Conservation (phyloP, 2,329 filamentous ascomycete species). For the Scedosporium dehoogii region DNA sequence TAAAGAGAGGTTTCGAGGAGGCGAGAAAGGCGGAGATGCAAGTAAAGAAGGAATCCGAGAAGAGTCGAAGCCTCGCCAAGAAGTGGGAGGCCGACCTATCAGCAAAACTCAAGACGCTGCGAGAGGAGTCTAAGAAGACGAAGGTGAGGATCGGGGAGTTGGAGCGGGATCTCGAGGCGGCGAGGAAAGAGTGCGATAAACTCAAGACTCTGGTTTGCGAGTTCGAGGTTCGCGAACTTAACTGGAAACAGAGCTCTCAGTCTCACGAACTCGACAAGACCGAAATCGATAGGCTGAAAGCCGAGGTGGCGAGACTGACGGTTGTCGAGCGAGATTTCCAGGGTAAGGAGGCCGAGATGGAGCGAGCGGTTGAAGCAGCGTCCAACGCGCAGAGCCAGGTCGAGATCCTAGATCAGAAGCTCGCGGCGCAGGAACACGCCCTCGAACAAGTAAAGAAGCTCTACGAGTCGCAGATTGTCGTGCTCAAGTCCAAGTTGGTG, state of each 20-base stretch:
- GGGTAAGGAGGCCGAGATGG: slow-evolving; percentile 50
- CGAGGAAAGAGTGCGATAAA: slow-evolving; percentile 51
- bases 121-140: slow-evolving; percentile 61
- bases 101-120: slow-evolving; percentile 53
- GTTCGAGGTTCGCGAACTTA: slow-evolving; percentile 58
- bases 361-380: slow-evolving; percentile 46
- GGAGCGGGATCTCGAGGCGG: slow-evolving; percentile 46
- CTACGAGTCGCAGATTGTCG: slow-evolving; percentile 39
- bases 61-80: slow-evolving; percentile 61
- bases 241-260: slow-evolving; percentile 52
- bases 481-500: slow-evolving; percentile 34
- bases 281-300: slow-evolving; percentile 49
- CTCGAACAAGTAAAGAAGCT: slow-evolving; percentile 29
- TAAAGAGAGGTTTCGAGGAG: slow-evolving; percentile 64
- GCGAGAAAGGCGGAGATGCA: slow-evolving; percentile 61
- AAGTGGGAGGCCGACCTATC: slow-evolving; percentile 68
- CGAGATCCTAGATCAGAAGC: slow-evolving; percentile 46
- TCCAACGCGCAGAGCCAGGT: slow-evolving; percentile 49
- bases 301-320: slow-evolving; percentile 50
- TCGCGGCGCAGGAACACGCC: slow-evolving; percentile 41
- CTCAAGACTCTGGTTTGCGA: slow-evolving; percentile 57
- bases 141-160: slow-evolving; percentile 46
- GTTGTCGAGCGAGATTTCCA: slow-evolving; percentile 53
- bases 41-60: slow-evolving; percentile 62
- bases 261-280: slow-evolving; percentile 50